These are phyloP conservation scores for Pseudonitzschia pungens DNA, from an alignment of 108 stramenopile species.

Conservation along the genomic window DNA sequence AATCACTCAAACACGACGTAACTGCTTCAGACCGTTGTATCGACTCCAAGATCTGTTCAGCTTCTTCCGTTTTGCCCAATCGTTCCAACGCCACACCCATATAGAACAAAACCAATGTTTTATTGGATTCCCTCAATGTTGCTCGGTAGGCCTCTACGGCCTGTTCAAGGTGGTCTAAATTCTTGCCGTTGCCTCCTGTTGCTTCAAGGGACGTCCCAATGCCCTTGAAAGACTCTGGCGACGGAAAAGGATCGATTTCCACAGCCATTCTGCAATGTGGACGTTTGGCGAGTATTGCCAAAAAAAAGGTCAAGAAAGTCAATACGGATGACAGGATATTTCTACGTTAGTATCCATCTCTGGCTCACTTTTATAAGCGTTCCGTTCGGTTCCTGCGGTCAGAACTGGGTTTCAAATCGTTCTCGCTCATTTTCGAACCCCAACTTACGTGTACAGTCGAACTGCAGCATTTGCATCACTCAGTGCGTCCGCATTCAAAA, in stretches of 20 bases:
- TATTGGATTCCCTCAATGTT: constrained; percentile 26
- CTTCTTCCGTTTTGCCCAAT: constrained; percentile 60
- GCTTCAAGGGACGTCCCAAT: constrained; percentile 72
- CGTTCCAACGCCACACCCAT: constrained; percentile 82
- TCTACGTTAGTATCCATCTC: background rate
- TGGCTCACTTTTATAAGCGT: background rate
- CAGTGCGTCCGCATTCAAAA: constrained; percentile 72
- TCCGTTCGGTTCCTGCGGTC: too few relatives aligned
- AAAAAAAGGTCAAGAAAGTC: background rate
- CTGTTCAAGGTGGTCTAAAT: constrained; percentile 46
- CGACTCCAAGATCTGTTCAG: constrained; percentile 69
- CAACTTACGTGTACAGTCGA: constrained; percentile 51
- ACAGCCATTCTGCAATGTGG: constrained; percentile 32
- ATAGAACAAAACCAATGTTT: constrained; percentile 40
- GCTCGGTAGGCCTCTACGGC: constrained; percentile 69
- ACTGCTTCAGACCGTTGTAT: constrained; percentile 66
- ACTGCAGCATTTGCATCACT: constrained; percentile 74
- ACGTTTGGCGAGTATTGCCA: background rate
- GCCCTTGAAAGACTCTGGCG: constrained; percentile 61
- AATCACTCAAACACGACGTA: constrained; percentile 71
- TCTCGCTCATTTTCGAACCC: constrained; percentile 11
- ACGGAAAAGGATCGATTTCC: constrained; percentile 64
- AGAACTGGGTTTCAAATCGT: background rate
- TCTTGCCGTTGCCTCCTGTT: constrained; percentile 38
- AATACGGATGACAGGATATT: background rate